Evolutionary conservation across 768 basidiomycete genomes (phyloP).

Genomic region (Leccinum uliginosum): DNA sequence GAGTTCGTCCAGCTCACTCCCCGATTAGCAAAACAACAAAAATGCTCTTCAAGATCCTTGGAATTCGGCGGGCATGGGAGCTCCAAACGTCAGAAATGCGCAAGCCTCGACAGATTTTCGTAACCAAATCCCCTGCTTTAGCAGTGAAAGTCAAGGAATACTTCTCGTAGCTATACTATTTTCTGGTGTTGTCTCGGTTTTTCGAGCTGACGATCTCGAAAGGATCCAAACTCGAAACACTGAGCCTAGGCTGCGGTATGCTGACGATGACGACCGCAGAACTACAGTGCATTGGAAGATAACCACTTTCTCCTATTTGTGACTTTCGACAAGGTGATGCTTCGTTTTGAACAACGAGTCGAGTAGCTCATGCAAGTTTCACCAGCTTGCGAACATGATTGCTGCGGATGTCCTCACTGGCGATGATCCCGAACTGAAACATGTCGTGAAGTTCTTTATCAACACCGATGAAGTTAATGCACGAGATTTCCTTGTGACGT

Average conservation of each 20-base stretch:
- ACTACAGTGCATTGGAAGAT: conserved; percentile 53
- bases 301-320: conserved; percentile 67
- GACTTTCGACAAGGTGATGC: conserved; percentile 55
- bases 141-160: conserved; percentile 66
- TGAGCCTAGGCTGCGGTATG: conserved; percentile 34
- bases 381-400: conserved; percentile 24
- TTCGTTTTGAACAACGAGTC: neutral
- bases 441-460: conserved; percentile 14
- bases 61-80: conserved; percentile 53
- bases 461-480: conserved; percentile 10
- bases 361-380: neutral
- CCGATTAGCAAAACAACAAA: conserved; percentile 63
- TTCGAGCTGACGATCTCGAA: conserved; percentile 37
- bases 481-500: conserved; percentile 36
- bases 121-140: conserved; percentile 64
- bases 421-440: conserved; percentile 2
- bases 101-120: conserved; percentile 64
- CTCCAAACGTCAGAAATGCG: conserved; percentile 27
- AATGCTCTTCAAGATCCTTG: conserved; percentile 73
- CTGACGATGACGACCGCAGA: conserved; percentile 34
- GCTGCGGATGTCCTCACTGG: conserved; percentile 19
- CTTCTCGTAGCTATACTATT: conserved; percentile 49
- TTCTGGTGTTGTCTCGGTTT: conserved; percentile 35
- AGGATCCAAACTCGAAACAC: conserved; percentile 19
- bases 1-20: neutral